Base-by-base conservation (phyloP, 331 rosid species). In the Quercus lobata region DNA sequence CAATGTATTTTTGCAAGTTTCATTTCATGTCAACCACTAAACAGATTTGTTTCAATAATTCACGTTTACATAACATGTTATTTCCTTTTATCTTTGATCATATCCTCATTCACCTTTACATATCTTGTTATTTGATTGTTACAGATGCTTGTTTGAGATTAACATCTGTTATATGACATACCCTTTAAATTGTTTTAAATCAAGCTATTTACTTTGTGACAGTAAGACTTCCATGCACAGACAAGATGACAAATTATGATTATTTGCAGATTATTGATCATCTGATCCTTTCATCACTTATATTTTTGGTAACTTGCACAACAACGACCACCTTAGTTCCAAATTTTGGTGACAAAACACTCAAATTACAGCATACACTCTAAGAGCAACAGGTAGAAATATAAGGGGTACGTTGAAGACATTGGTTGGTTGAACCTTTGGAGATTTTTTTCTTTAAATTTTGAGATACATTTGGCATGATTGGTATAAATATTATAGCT, bases 301-400 rank as follows among this genome's bases (percentile, higher is more conserved):
- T 60, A 60, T 24, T 22, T 24, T 24, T 60, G 3, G 68, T 60
- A 60, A 60, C 68, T 24, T 24, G 16, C 34, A 11, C 30, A 37
- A 12, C 54, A 0, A 12, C 16, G 0, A 12, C 54, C 1, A 12
- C 5, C 1, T 1, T 11, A 46, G 0, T 46, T 12, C 54, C 54
- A 3, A 25, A 25, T 0, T 25, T 25, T 25, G 27, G 27, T 1
- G 27, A 25, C 34, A 37, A 2, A 2, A 37, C 46, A 37, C 11
- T 2, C 11, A 7, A 37, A 37, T 37, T 37, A 37, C 46, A 37
- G 11, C 46, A 37, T 37, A 37, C 0, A 37, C 46, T 37, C 3
- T 8, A 0, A 37, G 46, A 37, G 46, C 46, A 37, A 37, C 1
- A 7, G 46, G 46, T 37, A 37, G 11, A 37, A 37, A 37, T 37